Percentiles rank a stretch among this genome's conserved stretches.
Conservation (phyloP, 169 alveolate species). For the Plasmodium relictum region DNA sequence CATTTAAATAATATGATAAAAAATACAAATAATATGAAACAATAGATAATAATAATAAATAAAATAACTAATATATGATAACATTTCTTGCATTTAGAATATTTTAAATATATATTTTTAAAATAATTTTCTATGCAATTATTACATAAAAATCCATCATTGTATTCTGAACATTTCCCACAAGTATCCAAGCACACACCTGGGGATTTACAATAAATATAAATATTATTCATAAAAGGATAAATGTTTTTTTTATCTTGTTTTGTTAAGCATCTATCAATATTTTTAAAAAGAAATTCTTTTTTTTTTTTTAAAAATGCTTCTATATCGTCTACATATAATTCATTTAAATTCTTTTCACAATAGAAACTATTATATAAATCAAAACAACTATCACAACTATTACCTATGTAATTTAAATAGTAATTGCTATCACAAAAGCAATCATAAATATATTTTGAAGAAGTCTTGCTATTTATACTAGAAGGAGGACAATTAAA, state of each 20-base stretch:
- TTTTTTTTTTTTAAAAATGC: slow-evolving; percentile 34
- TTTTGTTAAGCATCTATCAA: slow-evolving; percentile 40
- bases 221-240: slow-evolving; percentile 71
- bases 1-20: slow-evolving; percentile 26
- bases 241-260: slow-evolving; percentile 51
- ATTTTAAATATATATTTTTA: slow-evolving; percentile 73
- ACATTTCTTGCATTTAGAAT: slow-evolving; percentile 57
- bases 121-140: slow-evolving; percentile 58
- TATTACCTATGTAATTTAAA: slow-evolving; percentile 63
- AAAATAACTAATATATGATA: slow-evolving; percentile 24
- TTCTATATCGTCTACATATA: slow-evolving; percentile 48
- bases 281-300: slow-evolving; percentile 25
- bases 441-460: slow-evolving; percentile 65
- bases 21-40: slow-evolving; percentile 31
- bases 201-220: slow-evolving; percentile 52
- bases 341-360: slow-evolving; percentile 31
- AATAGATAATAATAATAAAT: slow-evolving; percentile 18
- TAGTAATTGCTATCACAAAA: slow-evolving; percentile 40
- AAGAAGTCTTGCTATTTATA: slow-evolving; percentile 28
- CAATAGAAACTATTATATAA: slow-evolving; percentile 38
- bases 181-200: slow-evolving; percentile 64
- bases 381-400: slow-evolving; percentile 60
- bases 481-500: slow-evolving; percentile 74
- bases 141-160: slow-evolving; percentile 73
- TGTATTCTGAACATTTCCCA: slow-evolving; percentile 53